Conservation (phyloP, 1,139 yeast species). For the Geotrichum bryndzae region DNA sequence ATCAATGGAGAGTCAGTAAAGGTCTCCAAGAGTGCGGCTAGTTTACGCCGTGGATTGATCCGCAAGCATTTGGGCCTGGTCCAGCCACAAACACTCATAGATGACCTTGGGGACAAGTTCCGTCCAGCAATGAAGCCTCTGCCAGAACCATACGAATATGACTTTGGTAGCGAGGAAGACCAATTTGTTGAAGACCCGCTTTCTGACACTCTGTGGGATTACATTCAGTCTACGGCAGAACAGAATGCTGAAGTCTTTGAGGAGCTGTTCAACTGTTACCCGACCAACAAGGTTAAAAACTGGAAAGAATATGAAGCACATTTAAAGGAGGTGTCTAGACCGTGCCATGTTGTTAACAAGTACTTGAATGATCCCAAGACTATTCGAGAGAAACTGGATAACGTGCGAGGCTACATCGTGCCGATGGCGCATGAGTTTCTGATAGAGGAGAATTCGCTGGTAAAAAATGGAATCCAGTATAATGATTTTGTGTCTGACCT, state of each 20-base stretch:
- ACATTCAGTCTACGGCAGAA: slow-evolving; percentile 12
- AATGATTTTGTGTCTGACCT: slow-evolving; percentile 20
- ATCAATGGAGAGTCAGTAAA: slow-evolving; percentile 14
- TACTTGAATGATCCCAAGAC: slow-evolving; percentile 15
- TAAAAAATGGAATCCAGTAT: slow-evolving; percentile 20
- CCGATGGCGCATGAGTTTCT: slow-evolving; percentile 22
- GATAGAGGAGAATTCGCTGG: slow-evolving; percentile 19
- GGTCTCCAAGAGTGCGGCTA: slow-evolving; percentile 19
- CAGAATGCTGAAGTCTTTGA: slow-evolving; percentile 19
- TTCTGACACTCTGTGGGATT: slow-evolving; percentile 19
- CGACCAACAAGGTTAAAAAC: slow-evolving; percentile 18
- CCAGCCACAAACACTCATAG: slow-evolving; percentile 13
- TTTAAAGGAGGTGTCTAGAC: slow-evolving; percentile 10
- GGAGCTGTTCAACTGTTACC: slow-evolving; percentile 20
- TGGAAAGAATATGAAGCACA: slow-evolving; percentile 18
- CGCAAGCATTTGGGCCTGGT: slow-evolving; percentile 22
- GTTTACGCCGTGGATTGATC: slow-evolving; percentile 19
- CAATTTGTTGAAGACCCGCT: slow-evolving; percentile 19
- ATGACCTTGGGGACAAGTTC: slow-evolving; percentile 14
- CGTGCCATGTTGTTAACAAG: slow-evolving; percentile 18
- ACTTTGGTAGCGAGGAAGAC: slow-evolving; percentile 20
- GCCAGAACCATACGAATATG: slow-evolving; percentile 18
- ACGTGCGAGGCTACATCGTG: slow-evolving; percentile 17
- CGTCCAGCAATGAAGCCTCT: slow-evolving; percentile 17
- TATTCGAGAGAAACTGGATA: slow-evolving; percentile 15